These are phyloP conservation scores for Boletus rex-veris DNA, from an alignment of 768 basidiomycete species.

Conservation along the genomic window DNA sequence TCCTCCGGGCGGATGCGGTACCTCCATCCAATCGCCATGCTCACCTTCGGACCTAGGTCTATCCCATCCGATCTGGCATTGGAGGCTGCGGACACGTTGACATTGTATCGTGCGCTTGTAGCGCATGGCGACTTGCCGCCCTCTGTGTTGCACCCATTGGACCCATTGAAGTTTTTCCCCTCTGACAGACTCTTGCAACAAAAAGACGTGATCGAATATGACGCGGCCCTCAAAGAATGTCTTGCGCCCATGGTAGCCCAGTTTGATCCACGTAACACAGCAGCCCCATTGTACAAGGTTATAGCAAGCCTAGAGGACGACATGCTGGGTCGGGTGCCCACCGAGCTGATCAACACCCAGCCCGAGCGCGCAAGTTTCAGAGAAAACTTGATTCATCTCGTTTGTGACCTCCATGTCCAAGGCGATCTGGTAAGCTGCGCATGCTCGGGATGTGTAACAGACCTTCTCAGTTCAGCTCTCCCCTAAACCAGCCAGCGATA, in stretches of 20 bases:
- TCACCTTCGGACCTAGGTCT: slow-evolving; percentile 48
- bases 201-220: slow-evolving; percentile 59
- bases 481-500: slow-evolving; percentile 51
- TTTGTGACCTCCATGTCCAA: slow-evolving; percentile 54
- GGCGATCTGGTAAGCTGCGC: slow-evolving; percentile 48
- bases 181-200: slow-evolving; percentile 45
- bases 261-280: slow-evolving; percentile 33
- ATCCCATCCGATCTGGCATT: slow-evolving; percentile 63
- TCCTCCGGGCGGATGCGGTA: slow-evolving; percentile 45
- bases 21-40: slow-evolving; percentile 59
- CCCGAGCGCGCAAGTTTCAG: slow-evolving; percentile 35
- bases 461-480: neutral
- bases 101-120: slow-evolving; percentile 47
- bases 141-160: slow-evolving; percentile 26
- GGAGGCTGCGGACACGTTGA: slow-evolving; percentile 55
- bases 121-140: slow-evolving; percentile 22
- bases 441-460: neutral
- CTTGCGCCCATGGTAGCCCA: slow-evolving; percentile 37
- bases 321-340: slow-evolving; percentile 23
- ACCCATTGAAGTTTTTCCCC: slow-evolving; percentile 47
- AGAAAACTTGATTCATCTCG: slow-evolving; percentile 46
- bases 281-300: slow-evolving; percentile 37
- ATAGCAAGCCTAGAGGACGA: slow-evolving; percentile 41
- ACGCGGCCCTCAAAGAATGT: slow-evolving; percentile 46
- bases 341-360: slow-evolving; percentile 27